These are phyloP conservation scores for Xylaria sp. DNA, from an alignment of 2,329 filamentous ascomycete species.

Conservation along the genomic window DNA sequence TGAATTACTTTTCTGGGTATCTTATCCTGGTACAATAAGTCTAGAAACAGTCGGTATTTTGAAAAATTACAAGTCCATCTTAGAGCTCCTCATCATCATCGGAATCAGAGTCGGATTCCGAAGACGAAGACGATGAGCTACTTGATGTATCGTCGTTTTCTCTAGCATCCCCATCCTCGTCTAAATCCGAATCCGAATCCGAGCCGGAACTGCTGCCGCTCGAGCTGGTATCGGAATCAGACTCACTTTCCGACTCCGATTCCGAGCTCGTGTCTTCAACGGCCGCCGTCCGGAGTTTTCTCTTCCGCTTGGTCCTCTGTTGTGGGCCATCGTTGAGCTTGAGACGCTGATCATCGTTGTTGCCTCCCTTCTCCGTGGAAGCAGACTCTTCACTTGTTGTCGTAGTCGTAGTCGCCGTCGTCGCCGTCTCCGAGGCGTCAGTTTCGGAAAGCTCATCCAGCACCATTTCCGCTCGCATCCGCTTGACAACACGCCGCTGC, in stretches of 20 bases:
- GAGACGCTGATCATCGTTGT: conserved; percentile 53
- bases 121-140: conserved; percentile 55
- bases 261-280: conserved; percentile 54
- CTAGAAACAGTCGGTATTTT: conserved; percentile 27
- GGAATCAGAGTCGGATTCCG: conserved; percentile 48
- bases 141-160: conserved; percentile 50
- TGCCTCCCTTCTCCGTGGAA: conserved; percentile 44
- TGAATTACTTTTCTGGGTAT: conserved; percentile 41
- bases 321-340: conserved; percentile 59
- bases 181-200: conserved; percentile 48
- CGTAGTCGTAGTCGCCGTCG: conserved; percentile 39
- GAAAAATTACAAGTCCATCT: not conserved
- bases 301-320: conserved; percentile 60
- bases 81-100: conserved; percentile 50
- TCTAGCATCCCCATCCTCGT: conserved; percentile 21
- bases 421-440: conserved; percentile 53
- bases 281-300: conserved; percentile 63
- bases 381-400: conserved; percentile 37
- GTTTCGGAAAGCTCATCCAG: conserved; percentile 65
- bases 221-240: conserved; percentile 52
- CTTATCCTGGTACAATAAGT: conserved; percentile 37
- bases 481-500: conserved; percentile 67
- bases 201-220: conserved; percentile 44
- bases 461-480: conserved; percentile 71
- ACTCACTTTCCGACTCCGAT: conserved; percentile 51